Base-by-base conservation (phyloP, 805 yeast species). In the Yarrowia sp. region DNA sequence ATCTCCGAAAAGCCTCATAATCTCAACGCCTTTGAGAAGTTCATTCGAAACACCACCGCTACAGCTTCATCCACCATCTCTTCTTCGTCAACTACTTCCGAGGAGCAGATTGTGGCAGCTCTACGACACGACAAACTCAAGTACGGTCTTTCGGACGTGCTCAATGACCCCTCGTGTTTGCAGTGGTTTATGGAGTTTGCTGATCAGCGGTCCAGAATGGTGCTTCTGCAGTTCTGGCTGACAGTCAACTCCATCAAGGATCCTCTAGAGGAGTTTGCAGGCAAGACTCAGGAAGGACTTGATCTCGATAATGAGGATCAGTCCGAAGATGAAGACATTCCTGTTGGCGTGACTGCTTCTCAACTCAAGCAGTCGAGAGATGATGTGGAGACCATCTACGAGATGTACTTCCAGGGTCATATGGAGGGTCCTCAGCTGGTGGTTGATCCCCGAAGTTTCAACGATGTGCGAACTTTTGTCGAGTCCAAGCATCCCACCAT, bases 161-260 rank as follows among this genome's bases (percentile, higher is more conserved):
- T 88, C 40, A 78, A 78, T 44, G 84, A 85, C 69, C 81, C 86
- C 2, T 72, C 82, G 0, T 81, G 84, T 8, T 73, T 85, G 7
- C 77, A 84, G 0, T 82, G 79, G 58, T 86, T 86, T 69, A 82
- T 79, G 78, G 85, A 82, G 63, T 86, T 82, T 70, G 84, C 86
- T 88, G 86, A 84, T 39, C 82, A 81, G 61, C 73, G 86, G 19
- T 75, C 79, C 4, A 75, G 85, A 56, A 76, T 81, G 0, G 77
- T 77, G 0, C 73, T 87, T 36, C 73, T 91, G 4, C 87, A 87
- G 52, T 86, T 86, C 69, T 90, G 92, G 91, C 74, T 84, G 5
- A 82, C 85, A 1, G 88, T 91, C 2, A 89, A 91, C 69, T 80
- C 84, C 0, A 82, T 91, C 44, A 85, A 86, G 72, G 89, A 89